Base-by-base conservation (phyloP, 169 alveolate species). In the Cryptosporidium sp. region DNA sequence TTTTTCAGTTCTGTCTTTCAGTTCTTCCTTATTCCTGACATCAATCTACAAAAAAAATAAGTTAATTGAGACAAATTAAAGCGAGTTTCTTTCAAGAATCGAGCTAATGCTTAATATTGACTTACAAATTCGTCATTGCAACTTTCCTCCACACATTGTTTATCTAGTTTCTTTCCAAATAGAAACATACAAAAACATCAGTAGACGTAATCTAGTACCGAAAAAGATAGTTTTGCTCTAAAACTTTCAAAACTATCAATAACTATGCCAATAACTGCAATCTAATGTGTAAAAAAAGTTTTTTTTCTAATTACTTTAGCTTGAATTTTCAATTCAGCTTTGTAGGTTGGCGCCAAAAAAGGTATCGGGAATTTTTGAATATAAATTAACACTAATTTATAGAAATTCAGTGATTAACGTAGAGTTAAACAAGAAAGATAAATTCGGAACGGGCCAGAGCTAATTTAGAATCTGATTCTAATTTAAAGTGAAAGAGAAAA, bases 131-230 rank as follows among this genome's bases (percentile, higher is more conserved):
- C 69, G 5, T 80, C 89, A 21, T 80, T 80, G 67, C 89, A 80
- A 18, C 68, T 80, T 45, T 80, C 89, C 55, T 80, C 89, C 41
- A 62, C 50, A 59, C 89, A 80, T 16, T 29, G 89, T n/a, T 80
- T 73, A 48, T 65, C 74, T 26, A 61, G 50, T 31, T 21, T 80
- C 35, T 65, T 80, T n/a, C 51, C 48, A 55, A 71, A 80, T n/a
- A 59, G 26, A 31, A 80, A 80, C 89, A 80, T 48, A 14, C 6
- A 48, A 14, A 48, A 48, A 48, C 55, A 48, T 48, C 0, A 48
- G 55, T 48, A 48, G 21, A 3, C 5, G 6, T 7, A 21, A 14
- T 14, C 23, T 48, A 48, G 23, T 48, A 2, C 4, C 23, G 2
- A 48, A 3, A 48, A 14, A 0, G 14, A 1, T 48, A 48, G 12